Conservation (phyloP, 768 basidiomycete genomes). For the Hemileccinum rubropunctum region DNA sequence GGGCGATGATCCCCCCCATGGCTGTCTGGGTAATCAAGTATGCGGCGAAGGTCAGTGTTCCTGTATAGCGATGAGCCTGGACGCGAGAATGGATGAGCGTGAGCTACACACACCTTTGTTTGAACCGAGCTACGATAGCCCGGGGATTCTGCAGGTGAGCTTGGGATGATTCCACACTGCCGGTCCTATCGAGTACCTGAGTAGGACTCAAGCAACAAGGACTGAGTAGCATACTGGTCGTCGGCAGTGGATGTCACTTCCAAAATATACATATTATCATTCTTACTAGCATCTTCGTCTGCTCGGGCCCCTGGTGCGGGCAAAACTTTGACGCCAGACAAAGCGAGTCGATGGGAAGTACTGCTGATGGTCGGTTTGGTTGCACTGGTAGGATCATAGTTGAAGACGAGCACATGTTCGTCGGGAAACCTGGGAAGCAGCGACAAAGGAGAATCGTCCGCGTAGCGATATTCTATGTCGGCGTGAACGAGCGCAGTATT, state of each 20-base stretch:
- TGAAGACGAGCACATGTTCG: slow-evolving; percentile 74
- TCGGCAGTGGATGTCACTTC: slow-evolving; percentile 55
- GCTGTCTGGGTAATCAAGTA: slow-evolving; percentile 49
- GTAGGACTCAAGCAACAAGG: not conserved
- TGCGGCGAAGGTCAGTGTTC: slow-evolving; percentile 53
- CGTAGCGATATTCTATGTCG: slow-evolving; percentile 76
- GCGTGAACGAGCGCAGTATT: slow-evolving; percentile 53
- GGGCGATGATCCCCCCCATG: slow-evolving; percentile 4
- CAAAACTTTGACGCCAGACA: slow-evolving; percentile 61
- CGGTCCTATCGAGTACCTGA: slow-evolving; percentile 6
- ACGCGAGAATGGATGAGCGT: not conserved
- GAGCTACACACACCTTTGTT: slow-evolving; percentile 50
- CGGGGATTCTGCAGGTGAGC: slow-evolving; percentile 40
- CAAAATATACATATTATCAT: slow-evolving; percentile 73
- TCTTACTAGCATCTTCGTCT: slow-evolving; percentile 46
- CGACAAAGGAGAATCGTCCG: slow-evolving; percentile 70
- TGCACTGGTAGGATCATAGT: slow-evolving; percentile 51
- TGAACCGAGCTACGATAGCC: slow-evolving; percentile 58
- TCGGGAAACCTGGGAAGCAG: slow-evolving; percentile 57
- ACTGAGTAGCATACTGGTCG: slow-evolving; percentile 36
- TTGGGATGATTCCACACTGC: slow-evolving; percentile 29
- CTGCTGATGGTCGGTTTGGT: slow-evolving; percentile 49
- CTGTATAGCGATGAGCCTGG: slow-evolving; percentile 30
- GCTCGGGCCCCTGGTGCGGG: slow-evolving; percentile 71
- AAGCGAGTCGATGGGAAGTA: slow-evolving; percentile 43